Base-by-base conservation (phyloP, 108 stramenopile species). In the Nitzschia palea region DNA sequence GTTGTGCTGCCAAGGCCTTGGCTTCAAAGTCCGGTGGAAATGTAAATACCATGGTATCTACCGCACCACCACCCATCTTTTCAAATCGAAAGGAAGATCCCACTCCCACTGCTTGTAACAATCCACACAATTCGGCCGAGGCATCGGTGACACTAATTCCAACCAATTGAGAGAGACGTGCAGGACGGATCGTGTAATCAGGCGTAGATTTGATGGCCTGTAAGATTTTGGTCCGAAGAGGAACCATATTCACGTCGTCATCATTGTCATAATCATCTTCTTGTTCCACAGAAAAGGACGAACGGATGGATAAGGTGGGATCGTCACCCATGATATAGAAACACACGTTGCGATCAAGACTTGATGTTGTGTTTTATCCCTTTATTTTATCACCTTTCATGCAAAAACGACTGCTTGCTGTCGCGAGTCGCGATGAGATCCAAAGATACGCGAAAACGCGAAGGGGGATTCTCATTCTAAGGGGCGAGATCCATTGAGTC, bases 81-180 rank as follows among this genome's bases (percentile, higher is more conserved):
- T 88, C 88, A 67, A 94, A 94, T 17, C 50, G 58, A 78, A 94
- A 91, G 25, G 83, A 71, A 3, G 93, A 84, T 22, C 91, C 91
- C 47, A 82, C 67, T 17, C 89, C 89, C 15, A 94, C 89, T 2
- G 87, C 86, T 8, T 80, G 56, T 18, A 94, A 35, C 22, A 94
- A 34, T 4, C 80, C 85, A 63, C 93, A 94, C 14, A 94, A 68
- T 67, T 94, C 93, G 3, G 84, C 80, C 14, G 74, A 78, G 33
- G 93, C 93, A 60, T 94, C 93, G 45, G 90, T 80, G 37, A 90
- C 57, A 44, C 77, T 79, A 9, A 94, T 73, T 10, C 93, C 93
- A 27, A 94, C 50, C 43, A 81, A 75, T n/a, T 82, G 74, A 9
- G 86, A 73, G 34, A 94, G 64, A 36, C 63, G 47, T 8, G 88